Evolutionary conservation across 2,329 filamentous ascomycete species (phyloP), one percentile per base, ranked within the genome.

Genomic region (Penicillium paneum): DNA sequence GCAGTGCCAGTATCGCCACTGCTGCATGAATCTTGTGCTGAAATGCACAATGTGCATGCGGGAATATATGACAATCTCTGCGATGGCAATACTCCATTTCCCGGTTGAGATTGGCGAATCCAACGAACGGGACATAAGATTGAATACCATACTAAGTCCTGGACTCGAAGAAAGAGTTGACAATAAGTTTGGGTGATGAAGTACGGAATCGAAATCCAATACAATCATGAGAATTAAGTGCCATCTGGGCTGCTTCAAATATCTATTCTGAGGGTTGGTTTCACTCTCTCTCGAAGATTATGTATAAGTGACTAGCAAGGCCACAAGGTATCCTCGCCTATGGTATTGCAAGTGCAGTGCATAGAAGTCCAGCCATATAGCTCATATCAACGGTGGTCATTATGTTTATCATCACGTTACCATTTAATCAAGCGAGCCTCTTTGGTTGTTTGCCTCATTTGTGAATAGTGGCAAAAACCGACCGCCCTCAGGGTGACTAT

Each of bases 1-100:
- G 40, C 68, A 64, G 38, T 68, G 65, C 66, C 66, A 69, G 49
- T 67, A 67, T 8, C 49, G 54, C 57, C 61, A 64, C 49, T 68
- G 65, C 41, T 69, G 66, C 31, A 60, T 52, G 31, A 54, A 69
- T 36, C 65, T 55, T 11, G 57, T 58, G n/a, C 52, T 19, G 12
- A 65, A 55, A 17, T 67, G 67, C 12, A 54, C 29, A 24, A 63
- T 2, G 8, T 62, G 61, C 4, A 68, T 62, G 17, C 59, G 13
- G 2, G 63, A 67, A 40, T 64, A 69, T 17, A 69, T 45, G 2
- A 56, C 38, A 8, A 69, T 21, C 29, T 69, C 62, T 8, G 60
- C 55, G n/a, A 69, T 64, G 17, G 65, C 66, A 24, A 69, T 36
- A 3, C 62, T 52, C 12, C 35, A 49, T 21, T 35, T 49, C 31